These are phyloP conservation scores for Eutypella sp. DNA, from an alignment of 2,329 filamentous ascomycete genomes.

Conservation along the genomic window DNA sequence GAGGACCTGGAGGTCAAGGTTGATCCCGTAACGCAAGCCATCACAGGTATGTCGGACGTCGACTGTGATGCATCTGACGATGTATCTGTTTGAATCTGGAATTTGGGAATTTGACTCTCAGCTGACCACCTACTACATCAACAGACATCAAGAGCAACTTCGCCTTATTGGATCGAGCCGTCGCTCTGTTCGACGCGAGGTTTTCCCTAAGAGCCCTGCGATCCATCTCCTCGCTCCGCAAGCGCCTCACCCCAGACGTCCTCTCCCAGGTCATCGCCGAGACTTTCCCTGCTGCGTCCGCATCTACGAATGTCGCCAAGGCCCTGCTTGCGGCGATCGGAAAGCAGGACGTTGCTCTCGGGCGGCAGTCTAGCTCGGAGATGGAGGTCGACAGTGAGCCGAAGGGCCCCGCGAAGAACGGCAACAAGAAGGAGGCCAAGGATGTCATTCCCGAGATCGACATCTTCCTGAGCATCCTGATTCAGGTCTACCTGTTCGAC, in stretches of 20 bases:
- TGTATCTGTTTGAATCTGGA: too few relatives aligned
- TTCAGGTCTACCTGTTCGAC: constrained; percentile 86
- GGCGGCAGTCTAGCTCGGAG: constrained; percentile 51
- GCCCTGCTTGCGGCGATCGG: constrained; percentile 66
- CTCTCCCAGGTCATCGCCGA: constrained; percentile 76
- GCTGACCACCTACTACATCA: too few relatives aligned
- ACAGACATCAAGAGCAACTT: constrained; percentile 95
- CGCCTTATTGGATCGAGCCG: constrained; percentile 82
- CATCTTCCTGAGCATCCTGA: constrained; percentile 79
- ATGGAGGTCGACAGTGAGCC: constrained; percentile 69
- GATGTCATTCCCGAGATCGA: constrained; percentile 83
- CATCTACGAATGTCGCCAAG: constrained; percentile 62
- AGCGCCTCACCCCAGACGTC: constrained; percentile 78
- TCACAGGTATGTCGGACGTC: constrained; percentile 50
- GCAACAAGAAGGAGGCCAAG: constrained; percentile 61
- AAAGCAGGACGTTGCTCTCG: constrained; percentile 60
- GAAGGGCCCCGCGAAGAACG: constrained; percentile 48
- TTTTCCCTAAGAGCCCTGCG: constrained; percentile 92
- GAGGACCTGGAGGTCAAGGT: constrained; percentile 49
- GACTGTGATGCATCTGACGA: background rate
- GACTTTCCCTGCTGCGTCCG: constrained; percentile 61
- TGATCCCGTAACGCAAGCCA: constrained; percentile 55
- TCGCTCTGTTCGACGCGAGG: constrained; percentile 87
- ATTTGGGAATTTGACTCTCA: too few relatives aligned
- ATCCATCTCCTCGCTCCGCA: constrained; percentile 92